phyloP scores from a whole-genome alignment of 441 rosid genomes.

The Adansonia gregorii region DNA sequence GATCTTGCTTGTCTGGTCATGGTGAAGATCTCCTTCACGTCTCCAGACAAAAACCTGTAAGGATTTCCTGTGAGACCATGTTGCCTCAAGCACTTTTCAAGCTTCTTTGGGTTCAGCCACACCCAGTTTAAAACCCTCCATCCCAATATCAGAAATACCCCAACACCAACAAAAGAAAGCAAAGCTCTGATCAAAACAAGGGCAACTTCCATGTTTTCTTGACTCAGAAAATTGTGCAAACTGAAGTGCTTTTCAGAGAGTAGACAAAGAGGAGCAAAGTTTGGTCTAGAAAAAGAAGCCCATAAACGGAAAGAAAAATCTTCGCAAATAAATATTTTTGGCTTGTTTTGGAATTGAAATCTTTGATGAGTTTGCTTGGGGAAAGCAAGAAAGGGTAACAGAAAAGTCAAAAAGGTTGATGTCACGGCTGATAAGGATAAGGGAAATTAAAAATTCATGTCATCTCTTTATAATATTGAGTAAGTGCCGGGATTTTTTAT shows the following conservation, averaged over 20 bases:
- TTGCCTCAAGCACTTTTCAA: constrained; percentile 42
- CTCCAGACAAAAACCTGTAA: constrained; percentile 45
- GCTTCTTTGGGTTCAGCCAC: constrained; percentile 50
- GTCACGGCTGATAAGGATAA: not conserved
- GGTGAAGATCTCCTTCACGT: constrained; percentile 33
- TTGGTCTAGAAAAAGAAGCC: not conserved
- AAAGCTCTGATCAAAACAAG: not conserved
- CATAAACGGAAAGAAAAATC: not conserved
- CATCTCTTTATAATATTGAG: too few relatives aligned
- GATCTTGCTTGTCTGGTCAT: constrained; percentile 42
- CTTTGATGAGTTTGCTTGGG: not conserved
- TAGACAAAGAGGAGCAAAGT: not conserved
- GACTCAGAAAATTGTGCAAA: not conserved
- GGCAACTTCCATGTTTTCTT: not conserved
- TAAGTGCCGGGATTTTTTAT: too few relatives aligned
- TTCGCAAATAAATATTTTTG: not conserved
- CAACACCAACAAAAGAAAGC: constrained; percentile 1
- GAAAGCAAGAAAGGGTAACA: not conserved
- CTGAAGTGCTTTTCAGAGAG: not conserved
- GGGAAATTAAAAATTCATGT: not conserved
- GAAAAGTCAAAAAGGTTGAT: not conserved
- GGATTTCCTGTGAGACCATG: constrained; percentile 52
- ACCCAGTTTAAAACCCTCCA: constrained; percentile 51
- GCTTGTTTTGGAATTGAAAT: not conserved
- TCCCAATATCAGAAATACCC: constrained; percentile 34